Evolutionary conservation across 2,329 filamentous ascomycete species (phyloP).

Genomic region (Metarhizium brunneum): DNA sequence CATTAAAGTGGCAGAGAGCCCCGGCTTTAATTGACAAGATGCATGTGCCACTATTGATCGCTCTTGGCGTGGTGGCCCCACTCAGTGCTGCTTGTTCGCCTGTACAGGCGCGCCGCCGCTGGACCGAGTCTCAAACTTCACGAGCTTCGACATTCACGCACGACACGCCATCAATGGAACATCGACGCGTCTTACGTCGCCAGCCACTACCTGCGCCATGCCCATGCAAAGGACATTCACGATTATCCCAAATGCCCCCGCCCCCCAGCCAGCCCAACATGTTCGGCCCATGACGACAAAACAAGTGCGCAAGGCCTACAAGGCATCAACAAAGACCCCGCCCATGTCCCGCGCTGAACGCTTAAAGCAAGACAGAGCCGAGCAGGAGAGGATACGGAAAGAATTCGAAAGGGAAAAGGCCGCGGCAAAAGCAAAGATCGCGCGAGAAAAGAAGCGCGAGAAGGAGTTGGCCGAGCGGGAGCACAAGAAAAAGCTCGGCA

Average conservation of each 20-base stretch:
- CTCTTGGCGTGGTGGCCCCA: too few relatives aligned
- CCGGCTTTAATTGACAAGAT: too few relatives aligned
- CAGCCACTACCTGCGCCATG: slow-evolving; percentile 17
- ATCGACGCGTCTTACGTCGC: background rate
- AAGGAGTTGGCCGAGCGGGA: slow-evolving; percentile 40
- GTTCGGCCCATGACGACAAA: slow-evolving; percentile 30
- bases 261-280: background rate
- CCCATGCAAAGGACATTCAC: slow-evolving; percentile 34
- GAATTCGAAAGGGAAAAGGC: slow-evolving; percentile 41
- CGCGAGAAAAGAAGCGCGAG: slow-evolving; percentile 45
- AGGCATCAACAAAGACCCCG: slow-evolving; percentile 22
- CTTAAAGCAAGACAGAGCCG: slow-evolving; percentile 30
- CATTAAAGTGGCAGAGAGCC: too few relatives aligned
- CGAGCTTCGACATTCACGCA: background rate
- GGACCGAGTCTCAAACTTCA: background rate
- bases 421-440: slow-evolving; percentile 36
- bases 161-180: background rate
- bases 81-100: too few relatives aligned
- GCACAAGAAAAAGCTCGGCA: slow-evolving; percentile 39
- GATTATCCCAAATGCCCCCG: slow-evolving; percentile 26
- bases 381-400: slow-evolving; percentile 45
- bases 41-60: too few relatives aligned
- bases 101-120: too few relatives aligned
- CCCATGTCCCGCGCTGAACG: slow-evolving; percentile 31
- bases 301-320: slow-evolving; percentile 30